phyloP scores from a whole-genome alignment of 164 flowering plant species.

The Vitis riparia region DNA sequence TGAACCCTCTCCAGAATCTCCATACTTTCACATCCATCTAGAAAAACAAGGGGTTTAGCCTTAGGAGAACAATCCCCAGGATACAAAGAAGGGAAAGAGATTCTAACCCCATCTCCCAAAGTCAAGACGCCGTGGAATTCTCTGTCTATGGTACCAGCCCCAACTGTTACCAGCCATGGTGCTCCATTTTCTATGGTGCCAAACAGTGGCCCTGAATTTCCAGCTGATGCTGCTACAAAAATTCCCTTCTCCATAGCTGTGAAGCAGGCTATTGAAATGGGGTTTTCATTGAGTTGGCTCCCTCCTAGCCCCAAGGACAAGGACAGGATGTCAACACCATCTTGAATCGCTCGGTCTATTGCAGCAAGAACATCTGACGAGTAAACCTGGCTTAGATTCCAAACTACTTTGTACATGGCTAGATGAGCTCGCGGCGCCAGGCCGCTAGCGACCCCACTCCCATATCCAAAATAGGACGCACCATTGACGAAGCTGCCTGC shows the following conservation, averaged over 20 bases:
- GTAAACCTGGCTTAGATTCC: slow-evolving; percentile 17
- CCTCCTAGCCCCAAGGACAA: slow-evolving; percentile 37
- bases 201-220: slow-evolving; percentile 20
- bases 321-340: slow-evolving; percentile 54
- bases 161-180: slow-evolving; percentile 28
- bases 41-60: slow-evolving; percentile 11
- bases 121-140: slow-evolving; percentile 17
- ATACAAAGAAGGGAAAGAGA: slow-evolving; percentile 10
- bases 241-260: slow-evolving; percentile 49
- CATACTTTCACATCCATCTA: slow-evolving; percentile 1
- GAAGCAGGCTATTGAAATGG: slow-evolving; percentile 38
- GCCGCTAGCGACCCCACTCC: slow-evolving; percentile 40
- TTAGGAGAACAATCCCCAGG: slow-evolving; percentile 8
- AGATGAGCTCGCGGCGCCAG: slow-evolving; percentile 46
- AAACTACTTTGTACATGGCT: slow-evolving; percentile 49
- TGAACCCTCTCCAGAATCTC: not conserved
- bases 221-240: slow-evolving; percentile 31
- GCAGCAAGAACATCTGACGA: slow-evolving; percentile 53
- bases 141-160: slow-evolving; percentile 23
- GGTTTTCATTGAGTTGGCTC: slow-evolving; percentile 18
- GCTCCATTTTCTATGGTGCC: slow-evolving; percentile 19
- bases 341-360: slow-evolving; percentile 54
- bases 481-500: slow-evolving; percentile 37
- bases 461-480: slow-evolving; percentile 47
- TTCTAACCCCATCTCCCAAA: slow-evolving; percentile 17